phyloP scores from a whole-genome alignment of 2,329 filamentous ascomycete species.

The Penicillium sumatraense region DNA sequence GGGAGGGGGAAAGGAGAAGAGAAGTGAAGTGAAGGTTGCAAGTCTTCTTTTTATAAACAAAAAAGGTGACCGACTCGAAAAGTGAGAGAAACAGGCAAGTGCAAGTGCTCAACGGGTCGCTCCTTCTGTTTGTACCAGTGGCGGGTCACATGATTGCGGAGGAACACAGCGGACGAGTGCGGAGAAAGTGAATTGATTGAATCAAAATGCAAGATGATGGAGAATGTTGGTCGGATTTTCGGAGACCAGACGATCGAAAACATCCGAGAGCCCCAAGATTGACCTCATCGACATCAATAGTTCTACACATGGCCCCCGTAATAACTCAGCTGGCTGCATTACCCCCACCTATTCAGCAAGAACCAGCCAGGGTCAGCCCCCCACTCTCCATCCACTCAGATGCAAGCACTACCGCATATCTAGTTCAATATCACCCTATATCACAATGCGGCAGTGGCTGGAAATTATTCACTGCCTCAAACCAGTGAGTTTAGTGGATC shows the following conservation, averaged over 20 bases:
- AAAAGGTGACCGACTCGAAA: no score
- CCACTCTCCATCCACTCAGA: background rate
- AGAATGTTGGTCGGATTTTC: no score
- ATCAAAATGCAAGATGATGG: no score
- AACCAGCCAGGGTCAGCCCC: background rate
- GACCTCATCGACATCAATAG: background rate
- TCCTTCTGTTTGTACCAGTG: background rate
- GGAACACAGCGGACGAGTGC: background rate
- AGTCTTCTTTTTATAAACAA: no score
- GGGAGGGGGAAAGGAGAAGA: no score
- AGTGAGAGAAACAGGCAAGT: background rate
- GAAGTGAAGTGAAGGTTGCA: no score
- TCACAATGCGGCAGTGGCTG: no score
- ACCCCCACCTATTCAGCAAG: background rate
- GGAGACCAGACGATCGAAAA: background rate
- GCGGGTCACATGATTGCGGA: background rate
- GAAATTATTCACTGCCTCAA: no score
- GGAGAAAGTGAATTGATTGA: background rate
- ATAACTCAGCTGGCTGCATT: background rate
- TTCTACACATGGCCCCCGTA: no score
- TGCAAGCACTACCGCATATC: background rate
- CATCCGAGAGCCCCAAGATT: background rate
- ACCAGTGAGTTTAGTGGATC: background rate
- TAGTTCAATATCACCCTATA: conserved; percentile 7
- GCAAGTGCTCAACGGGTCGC: background rate